A percentile compares a stretch with the other conserved stretches of the same genome.
phyloP scores from a whole-genome alignment of 2,329 filamentous ascomycete species.

The Aureobasidium sp. region DNA sequence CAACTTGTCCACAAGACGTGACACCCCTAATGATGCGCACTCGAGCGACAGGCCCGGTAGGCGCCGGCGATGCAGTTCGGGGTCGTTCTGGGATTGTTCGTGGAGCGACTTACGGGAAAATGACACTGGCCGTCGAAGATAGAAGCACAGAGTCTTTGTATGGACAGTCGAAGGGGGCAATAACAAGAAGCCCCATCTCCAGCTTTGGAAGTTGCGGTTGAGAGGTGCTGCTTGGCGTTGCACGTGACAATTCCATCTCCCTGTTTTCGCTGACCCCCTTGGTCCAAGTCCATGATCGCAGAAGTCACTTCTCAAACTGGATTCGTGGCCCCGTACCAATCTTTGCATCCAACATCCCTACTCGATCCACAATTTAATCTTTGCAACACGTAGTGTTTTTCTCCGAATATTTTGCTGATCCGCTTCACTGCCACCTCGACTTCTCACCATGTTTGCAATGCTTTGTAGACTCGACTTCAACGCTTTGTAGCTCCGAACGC shows the following conservation, averaged over 20 bases:
- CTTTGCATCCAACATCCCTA: neutral
- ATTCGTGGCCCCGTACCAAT: slow-evolving; percentile 7
- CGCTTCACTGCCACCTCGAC: neutral
- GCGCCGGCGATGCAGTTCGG: neutral
- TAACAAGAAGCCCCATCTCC: slow-evolving; percentile 9
- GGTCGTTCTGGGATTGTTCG: neutral
- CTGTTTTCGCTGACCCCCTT: neutral
- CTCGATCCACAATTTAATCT: slow-evolving; percentile 3
- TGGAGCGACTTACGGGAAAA: slow-evolving; percentile 5
- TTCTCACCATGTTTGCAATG: neutral
- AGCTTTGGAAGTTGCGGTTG: slow-evolving; percentile 10
- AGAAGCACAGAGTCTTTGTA: slow-evolving; percentile 4
- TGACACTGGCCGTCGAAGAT: slow-evolving; percentile 4
- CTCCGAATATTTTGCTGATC: neutral
- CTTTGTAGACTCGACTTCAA: too few relatives aligned
- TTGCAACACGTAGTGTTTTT: neutral
- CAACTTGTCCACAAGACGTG: slow-evolving; percentile 12
- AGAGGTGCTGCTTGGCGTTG: neutral
- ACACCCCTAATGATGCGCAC: slow-evolving; percentile 11
- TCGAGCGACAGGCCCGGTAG: neutral
- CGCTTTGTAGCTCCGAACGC: slow-evolving; percentile 1
- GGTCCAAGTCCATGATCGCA: neutral
- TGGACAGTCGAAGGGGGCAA: slow-evolving; percentile 7
- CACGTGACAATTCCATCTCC: neutral
- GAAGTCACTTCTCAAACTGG: neutral